Percentiles rank a stretch among this genome's conserved stretches.
phyloP scores from a whole-genome alignment of 768 basidiomycete genomes.

The Leccinum subtestaceum region DNA sequence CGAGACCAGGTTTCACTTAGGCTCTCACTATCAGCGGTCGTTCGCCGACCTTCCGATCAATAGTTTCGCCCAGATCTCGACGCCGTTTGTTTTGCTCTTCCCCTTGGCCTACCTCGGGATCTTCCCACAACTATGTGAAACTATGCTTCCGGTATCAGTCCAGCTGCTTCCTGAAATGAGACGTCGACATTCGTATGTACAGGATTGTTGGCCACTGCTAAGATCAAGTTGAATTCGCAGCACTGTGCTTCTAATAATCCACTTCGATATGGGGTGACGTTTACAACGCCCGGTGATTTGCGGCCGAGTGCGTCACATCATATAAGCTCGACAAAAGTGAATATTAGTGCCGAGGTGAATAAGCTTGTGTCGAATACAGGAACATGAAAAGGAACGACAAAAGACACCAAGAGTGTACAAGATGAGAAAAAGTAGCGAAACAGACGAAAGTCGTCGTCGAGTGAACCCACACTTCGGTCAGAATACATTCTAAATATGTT shows the following conservation, averaged over 20 bases:
- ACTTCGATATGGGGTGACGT: not conserved
- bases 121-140: not conserved
- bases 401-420: constrained; percentile 18
- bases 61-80: not conserved
- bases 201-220: not conserved
- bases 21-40: constrained; percentile 8
- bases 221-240: not conserved
- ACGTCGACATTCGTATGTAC: not conserved
- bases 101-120: not conserved
- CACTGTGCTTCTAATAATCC: not conserved
- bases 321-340: not conserved
- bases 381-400: constrained; percentile 8
- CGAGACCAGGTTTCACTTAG: constrained; percentile 12
- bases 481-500: constrained; percentile 68
- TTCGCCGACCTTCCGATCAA: constrained; percentile 9
- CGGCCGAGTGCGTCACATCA: not conserved
- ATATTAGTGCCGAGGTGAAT: not conserved
- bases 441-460: constrained; percentile 2
- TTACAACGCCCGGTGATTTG: not conserved
- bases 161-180: not conserved
- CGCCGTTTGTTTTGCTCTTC: not conserved
- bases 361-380: constrained; percentile 4
- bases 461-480: not conserved
- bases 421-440: constrained; percentile 2
- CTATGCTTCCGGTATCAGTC: not conserved